These are phyloP conservation scores for Fusarium pseudoanthophilum DNA, from an alignment of 2,329 filamentous ascomycete species.

Conservation along the genomic window DNA sequence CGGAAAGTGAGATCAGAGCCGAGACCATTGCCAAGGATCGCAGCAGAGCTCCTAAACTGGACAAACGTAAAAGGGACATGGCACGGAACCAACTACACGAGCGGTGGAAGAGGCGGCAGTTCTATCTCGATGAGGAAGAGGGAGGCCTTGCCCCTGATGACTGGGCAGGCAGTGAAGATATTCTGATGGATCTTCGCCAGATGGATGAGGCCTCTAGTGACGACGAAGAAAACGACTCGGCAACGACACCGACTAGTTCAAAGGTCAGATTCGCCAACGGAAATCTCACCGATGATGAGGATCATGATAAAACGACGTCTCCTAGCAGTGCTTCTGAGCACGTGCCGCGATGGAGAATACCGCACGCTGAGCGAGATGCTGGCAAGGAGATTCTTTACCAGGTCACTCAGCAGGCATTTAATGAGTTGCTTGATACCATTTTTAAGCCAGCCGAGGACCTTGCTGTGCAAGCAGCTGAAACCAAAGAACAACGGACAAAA, in stretches of 20 bases:
- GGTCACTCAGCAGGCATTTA: conserved; percentile 88
- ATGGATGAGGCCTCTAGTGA: conserved; percentile 58
- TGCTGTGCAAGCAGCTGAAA: conserved; percentile 73
- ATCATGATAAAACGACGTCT: conserved; percentile 78
- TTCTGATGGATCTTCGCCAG: conserved; percentile 54
- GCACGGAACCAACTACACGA: conserved; percentile 70
- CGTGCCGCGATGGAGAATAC: conserved; percentile 82
- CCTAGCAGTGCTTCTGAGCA: conserved; percentile 77
- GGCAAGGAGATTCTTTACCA: conserved; percentile 92
- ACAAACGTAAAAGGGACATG: conserved; percentile 55
- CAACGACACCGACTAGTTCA: conserved; percentile 78
- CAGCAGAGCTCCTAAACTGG: conserved; percentile 51
- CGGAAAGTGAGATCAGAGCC: conserved; percentile 56
- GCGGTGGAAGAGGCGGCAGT: conserved; percentile 79
- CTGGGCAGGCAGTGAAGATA: conserved; percentile 70
- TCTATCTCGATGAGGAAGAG: conserved; percentile 89
- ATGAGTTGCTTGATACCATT: conserved; percentile 87
- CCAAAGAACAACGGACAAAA: conserved; percentile 68
- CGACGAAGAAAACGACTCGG: conserved; percentile 54
- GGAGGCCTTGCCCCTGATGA: conserved; percentile 72
- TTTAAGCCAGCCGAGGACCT: conserved; percentile 85
- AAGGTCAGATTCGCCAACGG: conserved; percentile 83
- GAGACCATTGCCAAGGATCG: conserved; percentile 51
- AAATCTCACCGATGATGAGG: conserved; percentile 73
- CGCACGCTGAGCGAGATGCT: conserved; percentile 82